A percentile compares a stretch with the other conserved stretches of the same genome.
These are phyloP conservation scores for Dactylellina haptotyla DNA, from an alignment of 2,329 filamentous ascomycete genomes.

Conservation along the genomic window DNA sequence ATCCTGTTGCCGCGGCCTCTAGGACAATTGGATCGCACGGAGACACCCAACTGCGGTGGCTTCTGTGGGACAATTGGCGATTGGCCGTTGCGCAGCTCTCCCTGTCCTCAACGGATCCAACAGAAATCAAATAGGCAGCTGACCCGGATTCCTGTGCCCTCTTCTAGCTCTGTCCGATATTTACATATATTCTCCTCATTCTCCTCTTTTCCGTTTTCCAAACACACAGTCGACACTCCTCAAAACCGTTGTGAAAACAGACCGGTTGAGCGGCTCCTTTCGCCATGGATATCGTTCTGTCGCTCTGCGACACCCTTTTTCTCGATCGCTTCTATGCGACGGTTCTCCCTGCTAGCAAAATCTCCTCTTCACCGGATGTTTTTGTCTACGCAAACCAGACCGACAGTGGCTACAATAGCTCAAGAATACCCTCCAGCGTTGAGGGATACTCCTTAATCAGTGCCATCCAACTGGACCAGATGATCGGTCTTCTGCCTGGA, in stretches of 20 bases:
- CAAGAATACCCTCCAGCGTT: slow-evolving; percentile 63
- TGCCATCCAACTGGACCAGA: slow-evolving; percentile 33
- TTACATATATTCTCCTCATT: background rate
- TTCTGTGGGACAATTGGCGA: slow-evolving; percentile 3
- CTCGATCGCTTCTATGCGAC: slow-evolving; percentile 82
- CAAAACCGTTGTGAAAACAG: too few relatives aligned
- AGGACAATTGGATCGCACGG: background rate
- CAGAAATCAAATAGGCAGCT: slow-evolving; percentile 26
- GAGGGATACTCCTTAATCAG: slow-evolving; percentile 24
- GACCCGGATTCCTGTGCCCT: slow-evolving; percentile 17
- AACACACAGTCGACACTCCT: background rate
- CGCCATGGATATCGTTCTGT: slow-evolving; percentile 91
- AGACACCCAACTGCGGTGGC: background rate
- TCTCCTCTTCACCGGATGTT: slow-evolving; percentile 66
- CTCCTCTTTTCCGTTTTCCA: background rate
- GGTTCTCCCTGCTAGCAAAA: slow-evolving; percentile 62
- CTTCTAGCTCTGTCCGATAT: background rate
- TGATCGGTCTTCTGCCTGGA: slow-evolving; percentile 73
- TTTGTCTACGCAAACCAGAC: slow-evolving; percentile 61
- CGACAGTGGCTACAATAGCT: slow-evolving; percentile 68
- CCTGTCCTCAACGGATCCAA: slow-evolving; percentile 4
- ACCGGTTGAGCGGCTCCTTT: background rate
- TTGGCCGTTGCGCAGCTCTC: background rate
- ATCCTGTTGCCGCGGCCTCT: background rate
- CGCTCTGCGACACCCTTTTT: slow-evolving; percentile 81